Conservation (phyloP, 192 early-diverging fungal genomes). For the Rhizophlyctis rosea region DNA sequence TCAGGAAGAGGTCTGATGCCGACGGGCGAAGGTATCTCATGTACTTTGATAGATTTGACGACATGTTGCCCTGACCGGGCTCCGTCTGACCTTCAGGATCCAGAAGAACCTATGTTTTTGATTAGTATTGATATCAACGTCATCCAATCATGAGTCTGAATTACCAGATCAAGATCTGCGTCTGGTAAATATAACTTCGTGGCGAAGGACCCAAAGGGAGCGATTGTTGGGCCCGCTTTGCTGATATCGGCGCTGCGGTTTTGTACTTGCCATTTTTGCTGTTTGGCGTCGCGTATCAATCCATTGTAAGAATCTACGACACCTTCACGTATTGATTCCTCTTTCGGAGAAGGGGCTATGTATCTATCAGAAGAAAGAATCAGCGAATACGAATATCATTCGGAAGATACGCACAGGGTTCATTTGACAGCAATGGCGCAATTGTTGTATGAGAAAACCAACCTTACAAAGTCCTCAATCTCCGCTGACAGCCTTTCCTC, state of each 20-base stretch:
- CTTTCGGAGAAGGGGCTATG: slow-evolving; percentile 7
- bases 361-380: background rate
- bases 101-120: no score
- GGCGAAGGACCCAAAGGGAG: slow-evolving; percentile 12
- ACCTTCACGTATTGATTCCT: background rate
- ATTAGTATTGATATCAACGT: no score
- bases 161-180: slow-evolving; percentile 24
- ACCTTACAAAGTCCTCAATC: slow-evolving; percentile 17
- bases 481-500: slow-evolving; percentile 16
- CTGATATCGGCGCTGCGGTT: no score
- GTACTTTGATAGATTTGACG: background rate
- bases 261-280: background rate
- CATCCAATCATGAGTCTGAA: no score
- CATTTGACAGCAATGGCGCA: no score
- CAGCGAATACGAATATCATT: background rate
- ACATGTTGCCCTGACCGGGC: no score
- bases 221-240: background rate
- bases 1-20: background rate
- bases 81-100: no score
- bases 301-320: background rate
- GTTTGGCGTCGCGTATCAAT: background rate
- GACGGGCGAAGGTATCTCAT: background rate
- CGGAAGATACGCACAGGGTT: background rate
- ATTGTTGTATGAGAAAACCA: no score
- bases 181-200: slow-evolving; percentile 7